These are phyloP conservation scores for Globisporangium carolinianum DNA, from an alignment of 352 stramenopile species.

Conservation along the genomic window DNA sequence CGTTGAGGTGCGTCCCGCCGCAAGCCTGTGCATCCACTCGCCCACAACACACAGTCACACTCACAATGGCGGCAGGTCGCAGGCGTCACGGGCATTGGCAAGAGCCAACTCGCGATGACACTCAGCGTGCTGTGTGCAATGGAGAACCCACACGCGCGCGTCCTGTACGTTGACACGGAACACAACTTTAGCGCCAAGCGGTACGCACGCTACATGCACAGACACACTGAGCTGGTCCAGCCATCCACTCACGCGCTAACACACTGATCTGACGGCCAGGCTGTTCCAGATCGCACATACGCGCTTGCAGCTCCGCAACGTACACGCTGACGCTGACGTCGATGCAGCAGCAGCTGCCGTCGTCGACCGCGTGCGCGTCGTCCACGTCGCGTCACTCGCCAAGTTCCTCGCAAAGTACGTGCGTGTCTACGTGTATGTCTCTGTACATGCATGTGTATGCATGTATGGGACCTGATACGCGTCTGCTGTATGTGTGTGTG, in stretches of 20 bases:
- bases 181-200: constrained; percentile 70
- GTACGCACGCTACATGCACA: constrained; percentile 9
- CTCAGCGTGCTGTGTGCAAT: constrained; percentile 59
- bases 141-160: constrained; percentile 43
- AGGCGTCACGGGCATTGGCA: constrained; percentile 63
- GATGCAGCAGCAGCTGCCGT: constrained; percentile 19
- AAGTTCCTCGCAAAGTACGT: constrained; percentile 36
- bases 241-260: not conserved
- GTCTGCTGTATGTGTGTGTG: too few species aligned
- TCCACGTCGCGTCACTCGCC: constrained; percentile 31
- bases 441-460: too few species aligned
- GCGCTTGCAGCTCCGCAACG: constrained; percentile 19
- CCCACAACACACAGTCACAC: not conserved
- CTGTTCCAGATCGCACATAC: constrained; percentile 39
- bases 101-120: constrained; percentile 72
- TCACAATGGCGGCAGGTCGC: constrained; percentile 34
- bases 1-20: constrained; percentile 28
- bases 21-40: too few species aligned
- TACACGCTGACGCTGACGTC: constrained; percentile 12
- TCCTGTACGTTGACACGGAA: constrained; percentile 71
- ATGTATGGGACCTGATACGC: too few species aligned
- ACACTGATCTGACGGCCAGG: constrained; percentile 12
- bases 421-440: too few species aligned
- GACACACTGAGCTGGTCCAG: not conserved
- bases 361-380: constrained; percentile 35